phyloP scores from a whole-genome alignment of 2,329 filamentous ascomycete species.

The Cercospora janseana region DNA sequence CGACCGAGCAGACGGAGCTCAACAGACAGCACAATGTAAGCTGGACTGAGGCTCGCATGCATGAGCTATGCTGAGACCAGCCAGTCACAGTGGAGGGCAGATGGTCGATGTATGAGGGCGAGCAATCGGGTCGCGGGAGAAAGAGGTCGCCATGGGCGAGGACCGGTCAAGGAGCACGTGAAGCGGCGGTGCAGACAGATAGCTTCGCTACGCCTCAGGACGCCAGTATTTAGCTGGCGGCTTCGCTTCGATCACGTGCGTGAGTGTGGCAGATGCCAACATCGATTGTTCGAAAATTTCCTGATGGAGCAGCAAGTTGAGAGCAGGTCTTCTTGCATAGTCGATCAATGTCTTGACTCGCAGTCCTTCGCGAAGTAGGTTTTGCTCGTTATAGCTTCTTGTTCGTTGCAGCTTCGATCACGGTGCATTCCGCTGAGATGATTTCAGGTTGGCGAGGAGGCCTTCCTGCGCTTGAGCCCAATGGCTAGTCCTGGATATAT shows the following conservation, averaged over 20 bases:
- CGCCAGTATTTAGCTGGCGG: constrained; percentile 6
- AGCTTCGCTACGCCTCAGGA: constrained; percentile 3
- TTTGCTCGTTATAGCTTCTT: too few relatives aligned
- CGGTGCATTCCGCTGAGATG: too few relatives aligned
- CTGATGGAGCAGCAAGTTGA: background rate
- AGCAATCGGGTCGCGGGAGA: background rate
- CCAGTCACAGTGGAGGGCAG: constrained; percentile 1
- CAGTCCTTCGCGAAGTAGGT: too few relatives aligned
- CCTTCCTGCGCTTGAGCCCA: too few relatives aligned
- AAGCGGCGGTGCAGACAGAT: constrained; percentile 1
- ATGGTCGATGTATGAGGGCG: background rate
- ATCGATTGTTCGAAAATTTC: too few relatives aligned
- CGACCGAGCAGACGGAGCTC: background rate
- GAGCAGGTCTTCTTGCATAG: too few relatives aligned
- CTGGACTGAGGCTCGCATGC: background rate
- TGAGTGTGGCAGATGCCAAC: background rate
- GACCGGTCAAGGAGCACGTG: constrained; percentile 12
- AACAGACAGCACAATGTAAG: background rate
- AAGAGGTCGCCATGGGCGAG: constrained; percentile 4
- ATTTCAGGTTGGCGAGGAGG: too few relatives aligned
- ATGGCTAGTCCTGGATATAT: too few relatives aligned
- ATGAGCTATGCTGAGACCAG: background rate
- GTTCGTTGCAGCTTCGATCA: too few relatives aligned
- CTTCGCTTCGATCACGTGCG: constrained; percentile 7
- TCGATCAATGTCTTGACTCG: too few relatives aligned